Base-by-base conservation (phyloP, 2,329 filamentous ascomycete species). In the Chrysoporthe deuterocubensis region DNA sequence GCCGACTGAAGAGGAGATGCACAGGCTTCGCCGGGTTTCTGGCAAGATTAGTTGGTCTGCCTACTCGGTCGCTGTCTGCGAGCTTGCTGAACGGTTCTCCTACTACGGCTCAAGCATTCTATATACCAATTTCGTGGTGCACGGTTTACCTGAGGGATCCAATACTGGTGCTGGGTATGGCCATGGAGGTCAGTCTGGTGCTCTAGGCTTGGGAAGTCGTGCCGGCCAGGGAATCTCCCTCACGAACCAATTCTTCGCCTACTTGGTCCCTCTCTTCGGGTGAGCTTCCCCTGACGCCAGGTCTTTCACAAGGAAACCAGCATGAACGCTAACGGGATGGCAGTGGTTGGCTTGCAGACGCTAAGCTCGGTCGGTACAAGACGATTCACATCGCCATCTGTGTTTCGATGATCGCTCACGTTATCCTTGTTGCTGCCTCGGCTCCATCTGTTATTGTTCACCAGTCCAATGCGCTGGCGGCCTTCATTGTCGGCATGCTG, bases 41-140 rank as follows among this genome's bases (percentile, higher is more conserved):
- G 89, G 87, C 70, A 83, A 83, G 74, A 86, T 93, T 69, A 88
- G 89, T 61, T 89, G 85, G 84, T 80, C 84, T 65, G 85, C 90
- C 67, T 93, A 88, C 79, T 89, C 88, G 37, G 87, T 94, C 68
- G 90, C 89, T 60, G 88, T 92, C 70, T 87, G 91, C 68, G 91
- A 94, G 78, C 81, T 92, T 67, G 92, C 89, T 80, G 91, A 94
- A 80, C 89, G 91, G 61, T 92, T 92, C 79, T 90, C 89, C 16
- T 94, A 92, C 85, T 93, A 93, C 74, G 91, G 91, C 65, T 89
- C 89, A 4, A 85, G 87, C 56, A 84, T 89, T 43, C 82, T 92
- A 42, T 92, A 90, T 86, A 87, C 87, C 75, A 90, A 90, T 78
- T 90, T 88, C 74, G 84, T 90, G 73, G 85, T 87, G 72, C 81